Evolutionary conservation across 352 stramenopile species (phyloP), one percentile per base, ranked within the genome.

Genomic region (Phytophthora citricola): DNA sequence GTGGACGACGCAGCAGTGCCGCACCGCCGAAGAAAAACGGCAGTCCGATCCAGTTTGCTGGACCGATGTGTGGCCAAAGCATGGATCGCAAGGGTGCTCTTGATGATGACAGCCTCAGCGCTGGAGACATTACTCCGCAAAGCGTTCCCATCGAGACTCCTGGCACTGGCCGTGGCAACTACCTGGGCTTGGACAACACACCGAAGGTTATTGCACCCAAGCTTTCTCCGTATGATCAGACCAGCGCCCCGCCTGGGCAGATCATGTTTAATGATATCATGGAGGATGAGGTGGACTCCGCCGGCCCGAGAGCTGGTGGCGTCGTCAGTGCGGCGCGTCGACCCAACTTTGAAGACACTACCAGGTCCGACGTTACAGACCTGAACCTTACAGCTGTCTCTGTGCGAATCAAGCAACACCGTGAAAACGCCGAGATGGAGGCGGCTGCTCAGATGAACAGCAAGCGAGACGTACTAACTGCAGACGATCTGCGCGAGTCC

Each of bases 191-290:
- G 22, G 62, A 76, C 14, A 66, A 78, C 54, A 72, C 65, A 12
- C 31, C 77, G 27, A 66, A 78, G 68, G 14, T 39, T 54, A 20
- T 69, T 14, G 54, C 59, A 3, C 58, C 44, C 5, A 69, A 63
- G 29, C 56, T 56, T 29, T 50, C 34, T 22, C 45, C 56, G 26
- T 69, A 69, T 24, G 62, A 68, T 12, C 67, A 71, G 29, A 55
- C 43, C 14, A 67, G 45, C 43, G 51, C 60, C 22, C 45, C 59
- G 46, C 66, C 61, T 22, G 66, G 70, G 32, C 76, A 79, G 44
- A 78, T 81, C 41, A 66, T 79, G 70, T 89, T 89, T 52, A 89
- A 89, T 59, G 73, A 89, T 58, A 89, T 89, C 17, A 75, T 75
- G 55, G 79, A 89, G 62, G 79, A 89, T 45, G 79, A 84, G 29